A percentile compares a stretch with the other conserved stretches of the same genome.
Evolutionary conservation across 257 asterid genomes (phyloP).

Genomic region (Gentiana dahurica): DNA sequence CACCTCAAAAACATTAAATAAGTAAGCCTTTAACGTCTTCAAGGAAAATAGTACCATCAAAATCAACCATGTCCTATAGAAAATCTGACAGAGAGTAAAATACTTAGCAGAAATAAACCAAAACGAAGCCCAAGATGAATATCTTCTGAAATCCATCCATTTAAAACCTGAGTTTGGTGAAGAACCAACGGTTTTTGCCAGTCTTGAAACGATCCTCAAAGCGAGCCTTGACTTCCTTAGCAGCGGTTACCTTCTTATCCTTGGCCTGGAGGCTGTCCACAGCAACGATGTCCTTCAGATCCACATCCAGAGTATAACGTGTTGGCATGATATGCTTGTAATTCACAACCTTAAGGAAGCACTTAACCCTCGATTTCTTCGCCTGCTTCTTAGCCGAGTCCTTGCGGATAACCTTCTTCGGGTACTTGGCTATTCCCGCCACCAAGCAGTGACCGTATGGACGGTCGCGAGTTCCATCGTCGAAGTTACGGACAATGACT

Average conservation of each 20-base stretch:
- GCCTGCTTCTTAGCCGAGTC: constrained; percentile 38
- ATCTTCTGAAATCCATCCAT: not conserved
- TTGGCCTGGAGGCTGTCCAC: constrained; percentile 20
- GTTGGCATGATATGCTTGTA: constrained; percentile 39
- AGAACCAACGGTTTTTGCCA: constrained; percentile 37
- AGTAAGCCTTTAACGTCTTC: too few relatives aligned
- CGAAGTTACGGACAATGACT: constrained; percentile 25
- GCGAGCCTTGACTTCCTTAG: constrained; percentile 21
- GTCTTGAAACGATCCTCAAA: constrained; percentile 35
- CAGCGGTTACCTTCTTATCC: constrained; percentile 25
- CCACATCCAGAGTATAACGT: constrained; percentile 33
- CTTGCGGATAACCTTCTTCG: constrained; percentile 27
- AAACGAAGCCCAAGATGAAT: too few relatives aligned
- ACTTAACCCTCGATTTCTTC: constrained; percentile 31
- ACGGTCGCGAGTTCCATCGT: constrained; percentile 35
- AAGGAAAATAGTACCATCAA: too few relatives aligned
- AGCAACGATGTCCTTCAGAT: constrained; percentile 21
- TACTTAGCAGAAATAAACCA: too few relatives aligned
- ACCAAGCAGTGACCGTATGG: constrained; percentile 33
- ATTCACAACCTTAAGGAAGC: constrained; percentile 27
- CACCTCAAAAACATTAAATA: too few relatives aligned
- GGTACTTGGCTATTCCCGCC: constrained; percentile 25
- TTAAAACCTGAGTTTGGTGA: constrained; percentile 34
- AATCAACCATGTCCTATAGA: too few relatives aligned
- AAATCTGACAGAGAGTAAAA: too few relatives aligned